Evolutionary conservation across 1,139 yeast species (phyloP), one percentile per base, ranked within the genome.

Genomic region (Protomyces gravidus): DNA sequence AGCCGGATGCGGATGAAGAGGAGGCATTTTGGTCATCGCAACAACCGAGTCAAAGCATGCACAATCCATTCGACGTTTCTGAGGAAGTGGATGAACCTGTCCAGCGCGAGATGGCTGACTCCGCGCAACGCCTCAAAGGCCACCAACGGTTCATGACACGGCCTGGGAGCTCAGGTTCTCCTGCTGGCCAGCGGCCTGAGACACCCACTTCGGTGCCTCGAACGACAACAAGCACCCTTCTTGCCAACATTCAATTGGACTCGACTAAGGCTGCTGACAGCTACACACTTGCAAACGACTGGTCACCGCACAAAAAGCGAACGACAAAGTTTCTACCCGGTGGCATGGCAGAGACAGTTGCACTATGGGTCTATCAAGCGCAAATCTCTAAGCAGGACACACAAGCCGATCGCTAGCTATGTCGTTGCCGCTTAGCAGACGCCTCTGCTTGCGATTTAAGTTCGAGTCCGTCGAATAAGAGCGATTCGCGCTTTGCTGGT

Each of bases 41-140:
- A 17, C 17, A n/a, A 17, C 21, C 19, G 11, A 17, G 11, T 1
- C 21, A 17, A 3, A 36, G 21, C 11, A 15, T 23, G 9, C 58
- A 53, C 26, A 46, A 53, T 36, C 58, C 58, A 7, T 53, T 53
- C 58, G 40, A 46, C 30, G 58, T 53, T 45, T 53, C 58, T 32
- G 58, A 53, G 25, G 58, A 53, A n/a, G 21, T 53, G 27, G 58
- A 53, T 5, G 58, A 53, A 40, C 58, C 58, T 13, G 39, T 26
- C 9, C 30, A 19, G 6, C 13, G 23, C 11, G 30, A 28, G n/a
- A 13, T 9, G 2, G 25, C 11, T 1, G 42, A 36, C 9, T 5
- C 21, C 6, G 21, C 42, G 2, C 23, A 15, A 11, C 42, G 42
- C 19, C 17, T 6, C 21, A 17, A 17, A 13, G 36, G 46, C 15